Percentiles rank a stretch among this genome's conserved stretches.
phyloP scores from a whole-genome alignment of 2,329 filamentous ascomycete genomes.

The Neofusicoccum ribis region DNA sequence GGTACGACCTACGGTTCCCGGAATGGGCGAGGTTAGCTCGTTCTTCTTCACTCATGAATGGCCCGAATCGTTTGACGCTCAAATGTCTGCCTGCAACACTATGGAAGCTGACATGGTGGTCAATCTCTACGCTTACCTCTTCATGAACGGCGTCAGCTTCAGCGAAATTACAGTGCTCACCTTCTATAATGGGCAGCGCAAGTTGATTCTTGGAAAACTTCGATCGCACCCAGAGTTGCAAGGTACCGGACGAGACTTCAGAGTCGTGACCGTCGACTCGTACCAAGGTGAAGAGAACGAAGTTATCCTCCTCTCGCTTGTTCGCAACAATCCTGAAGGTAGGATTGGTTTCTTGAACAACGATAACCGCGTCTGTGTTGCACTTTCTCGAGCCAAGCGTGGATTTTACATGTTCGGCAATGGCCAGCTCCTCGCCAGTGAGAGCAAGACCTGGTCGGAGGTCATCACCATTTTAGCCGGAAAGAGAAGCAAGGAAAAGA shows the following conservation, averaged over 20 bases:
- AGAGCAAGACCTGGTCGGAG: conserved; percentile 53
- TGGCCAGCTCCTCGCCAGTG: conserved; percentile 51
- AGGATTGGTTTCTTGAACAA: conserved; percentile 74
- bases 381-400: conserved; percentile 68
- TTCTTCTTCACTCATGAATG: conserved; percentile 67
- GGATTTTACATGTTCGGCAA: conserved; percentile 89
- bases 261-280: conserved; percentile 80
- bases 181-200: conserved; percentile 84
- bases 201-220: conserved; percentile 58
- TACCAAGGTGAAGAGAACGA: conserved; percentile 93
- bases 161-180: conserved; percentile 75
- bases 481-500: conserved; percentile 28
- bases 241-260: conserved; percentile 43
- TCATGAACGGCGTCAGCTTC: conserved; percentile 62
- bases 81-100: conserved; percentile 67
- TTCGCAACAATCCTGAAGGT: conserved; percentile 63
- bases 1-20: conserved; percentile 56
- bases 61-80: conserved; percentile 63
- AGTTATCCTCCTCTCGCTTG: conserved; percentile 76
- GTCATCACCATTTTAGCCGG: conserved; percentile 50
- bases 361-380: conserved; percentile 63
- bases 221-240: conserved; percentile 44
- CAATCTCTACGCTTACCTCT: conserved; percentile 69
- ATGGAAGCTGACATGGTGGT: conserved; percentile 76
- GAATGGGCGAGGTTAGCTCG: conserved; percentile 62